phyloP scores from a whole-genome alignment of 2,329 filamentous ascomycete genomes.

The Bipolaris cookei region DNA sequence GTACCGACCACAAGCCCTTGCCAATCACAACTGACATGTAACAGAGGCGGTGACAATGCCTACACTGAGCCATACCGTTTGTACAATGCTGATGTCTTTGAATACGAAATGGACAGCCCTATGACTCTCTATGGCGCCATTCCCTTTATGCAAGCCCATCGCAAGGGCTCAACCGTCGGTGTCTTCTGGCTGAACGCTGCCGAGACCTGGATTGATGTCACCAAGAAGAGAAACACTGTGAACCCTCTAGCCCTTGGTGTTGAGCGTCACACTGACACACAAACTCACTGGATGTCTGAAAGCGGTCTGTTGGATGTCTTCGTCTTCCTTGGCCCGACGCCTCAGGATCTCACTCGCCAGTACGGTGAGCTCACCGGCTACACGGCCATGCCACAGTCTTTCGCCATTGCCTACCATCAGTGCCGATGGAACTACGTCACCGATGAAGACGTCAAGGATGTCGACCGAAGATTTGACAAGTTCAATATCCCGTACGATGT shows the following conservation, averaged over 20 bases:
- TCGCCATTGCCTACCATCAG: slow-evolving; percentile 92
- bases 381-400: slow-evolving; percentile 89
- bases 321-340: slow-evolving; percentile 88
- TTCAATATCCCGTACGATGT: slow-evolving; percentile 95
- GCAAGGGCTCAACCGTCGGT: slow-evolving; percentile 89
- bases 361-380: slow-evolving; percentile 92
- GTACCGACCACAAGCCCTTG: not conserved
- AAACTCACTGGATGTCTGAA: slow-evolving; percentile 98
- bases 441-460: slow-evolving; percentile 95
- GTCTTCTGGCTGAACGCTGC: slow-evolving; percentile 98
- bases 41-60: slow-evolving; percentile 77
- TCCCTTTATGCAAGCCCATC: slow-evolving; percentile 96
- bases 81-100: slow-evolving; percentile 97
- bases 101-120: slow-evolving; percentile 94
- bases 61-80: slow-evolving; percentile 89
- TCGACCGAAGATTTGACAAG: slow-evolving; percentile 96
- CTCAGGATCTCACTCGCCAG: slow-evolving; percentile 77
- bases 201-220: slow-evolving; percentile 96
- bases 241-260: slow-evolving; percentile 81
- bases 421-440: slow-evolving; percentile 99
- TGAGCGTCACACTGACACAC: slow-evolving; percentile 72
- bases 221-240: slow-evolving; percentile 73
- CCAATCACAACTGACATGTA: slow-evolving; percentile 2
- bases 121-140: slow-evolving; percentile 99
- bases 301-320: slow-evolving; percentile 89